phyloP scores from a whole-genome alignment of 192 early-diverging fungal species.

The Backusella tuberculispora region DNA sequence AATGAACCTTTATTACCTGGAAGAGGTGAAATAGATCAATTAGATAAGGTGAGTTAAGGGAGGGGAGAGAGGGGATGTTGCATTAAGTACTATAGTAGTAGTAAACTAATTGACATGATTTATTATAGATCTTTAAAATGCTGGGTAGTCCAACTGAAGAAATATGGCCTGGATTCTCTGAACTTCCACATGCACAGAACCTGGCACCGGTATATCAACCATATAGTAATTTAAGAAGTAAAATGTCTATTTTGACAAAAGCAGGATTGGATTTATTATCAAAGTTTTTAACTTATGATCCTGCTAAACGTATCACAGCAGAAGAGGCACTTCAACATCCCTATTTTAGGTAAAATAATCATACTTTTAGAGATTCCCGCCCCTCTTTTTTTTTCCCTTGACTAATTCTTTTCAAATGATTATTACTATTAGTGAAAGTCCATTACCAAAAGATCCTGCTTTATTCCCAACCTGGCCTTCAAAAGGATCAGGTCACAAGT shows the following conservation, averaged over 20 bases:
- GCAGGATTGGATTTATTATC: conserved; percentile 80
- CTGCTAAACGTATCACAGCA: conserved; percentile 84
- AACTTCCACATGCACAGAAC: conserved; percentile 70
- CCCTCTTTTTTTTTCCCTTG: not conserved
- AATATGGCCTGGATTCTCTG: conserved; percentile 72
- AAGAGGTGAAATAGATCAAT: conserved; percentile 78
- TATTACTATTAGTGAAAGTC: conserved; percentile 61
- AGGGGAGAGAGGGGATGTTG: not conserved
- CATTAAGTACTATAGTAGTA: not conserved
- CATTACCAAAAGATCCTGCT: conserved; percentile 88
- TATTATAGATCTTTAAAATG: conserved; percentile 77
- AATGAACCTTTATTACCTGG: conserved; percentile 85
- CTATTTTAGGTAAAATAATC: conserved; percentile 74
- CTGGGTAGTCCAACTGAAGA: conserved; percentile 85
- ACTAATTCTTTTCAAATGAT: not conserved
- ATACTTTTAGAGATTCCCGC: too few species aligned
- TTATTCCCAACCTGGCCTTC: conserved; percentile 96
- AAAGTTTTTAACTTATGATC: conserved; percentile 82
- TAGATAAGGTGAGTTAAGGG: conserved; percentile 55
- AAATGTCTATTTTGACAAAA: conserved; percentile 66
- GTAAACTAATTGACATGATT: too few species aligned
- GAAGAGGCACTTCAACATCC: conserved; percentile 90
- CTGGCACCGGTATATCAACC: conserved; percentile 74
- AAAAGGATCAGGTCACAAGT: conserved; percentile 62
- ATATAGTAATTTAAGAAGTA: conserved; percentile 55